Evolutionary conservation across 768 basidiomycete genomes (phyloP).

Genomic region (Mycena chlorophos): DNA sequence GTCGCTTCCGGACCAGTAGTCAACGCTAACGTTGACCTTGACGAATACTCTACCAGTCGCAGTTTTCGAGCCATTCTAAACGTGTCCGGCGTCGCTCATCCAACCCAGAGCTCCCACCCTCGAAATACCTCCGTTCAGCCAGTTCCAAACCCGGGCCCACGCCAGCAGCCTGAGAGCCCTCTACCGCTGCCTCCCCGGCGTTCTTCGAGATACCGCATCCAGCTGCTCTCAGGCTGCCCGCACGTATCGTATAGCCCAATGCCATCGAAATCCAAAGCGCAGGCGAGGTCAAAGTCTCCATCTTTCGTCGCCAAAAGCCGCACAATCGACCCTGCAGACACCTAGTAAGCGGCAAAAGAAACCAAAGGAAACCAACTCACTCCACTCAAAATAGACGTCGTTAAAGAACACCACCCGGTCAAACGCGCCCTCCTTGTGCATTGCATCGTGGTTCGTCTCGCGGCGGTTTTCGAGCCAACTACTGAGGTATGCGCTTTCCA

Average conservation of each 20-base stretch:
- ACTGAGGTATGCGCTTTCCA: too few relatives aligned
- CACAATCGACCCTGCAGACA: slow-evolving; percentile 56
- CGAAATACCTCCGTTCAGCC: slow-evolving; percentile 39
- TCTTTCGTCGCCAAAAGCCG: slow-evolving; percentile 31
- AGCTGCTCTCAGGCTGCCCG: slow-evolving; percentile 31
- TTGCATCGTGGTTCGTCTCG: too few relatives aligned
- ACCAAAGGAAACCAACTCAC: slow-evolving; percentile 51
- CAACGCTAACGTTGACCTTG: slow-evolving; percentile 21
- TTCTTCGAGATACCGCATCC: slow-evolving; percentile 26
- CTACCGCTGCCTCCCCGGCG: slow-evolving; percentile 17
- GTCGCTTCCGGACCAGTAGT: slow-evolving; percentile 15
- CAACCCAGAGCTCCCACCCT: slow-evolving; percentile 27
- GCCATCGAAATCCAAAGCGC: slow-evolving; percentile 62
- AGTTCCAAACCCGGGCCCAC: slow-evolving; percentile 21
- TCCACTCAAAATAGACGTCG: slow-evolving; percentile 50
- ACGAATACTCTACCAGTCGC: slow-evolving; percentile 38
- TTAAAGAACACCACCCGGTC: slow-evolving; percentile 84
- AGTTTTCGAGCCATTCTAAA: slow-evolving; percentile 51
- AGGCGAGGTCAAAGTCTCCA: slow-evolving; percentile 70
- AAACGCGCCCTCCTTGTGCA: slow-evolving; percentile 78
- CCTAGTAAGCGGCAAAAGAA: neutral
- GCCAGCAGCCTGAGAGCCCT: slow-evolving; percentile 20
- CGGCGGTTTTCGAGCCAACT: too few relatives aligned
- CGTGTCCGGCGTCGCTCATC: slow-evolving; percentile 43
- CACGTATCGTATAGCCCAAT: slow-evolving; percentile 53